Base-by-base conservation (phyloP, 345 rosid species). In the Lepidium africanum region DNA sequence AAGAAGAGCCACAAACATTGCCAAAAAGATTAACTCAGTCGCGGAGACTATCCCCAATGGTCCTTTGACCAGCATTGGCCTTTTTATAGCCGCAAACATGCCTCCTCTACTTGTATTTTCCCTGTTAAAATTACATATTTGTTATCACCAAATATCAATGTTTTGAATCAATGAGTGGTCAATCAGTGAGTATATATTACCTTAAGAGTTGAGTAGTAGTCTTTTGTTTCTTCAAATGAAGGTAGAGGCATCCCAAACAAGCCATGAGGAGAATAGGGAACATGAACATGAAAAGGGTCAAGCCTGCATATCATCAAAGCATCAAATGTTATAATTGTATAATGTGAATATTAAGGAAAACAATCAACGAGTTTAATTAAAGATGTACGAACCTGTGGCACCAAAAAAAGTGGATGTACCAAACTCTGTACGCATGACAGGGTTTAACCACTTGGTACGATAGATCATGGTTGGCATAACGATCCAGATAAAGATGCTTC, bases 21-120 rank as follows among this genome's bases (percentile, higher is more conserved):
- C n/a, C 37, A 87, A 76, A 77, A 92, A 82, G 5, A 76, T 57
- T 1, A 87, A 14, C 65, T 90, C 96, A 8, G 65, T 70, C 10
- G 74, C 69, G 1, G 95, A 80, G 43, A 89, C 93, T 50, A 92
- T 86, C 67, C 98, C 96, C 0, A 87, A 56, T 7, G 98, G 96
- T 5, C 93, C 95, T 43, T 79, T 92, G 59, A 84, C 86, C 4
- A 90, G 40, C 83, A 84, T 75, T 10, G 92, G 88, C 59, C 54
- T 79, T 78, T 42, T 86, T 84, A 74, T 23, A 12, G 61, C 67
- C 42, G 60, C 40, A 0, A 71, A 35, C 40, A 57, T 12, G 7
- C 67, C 62, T 33, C 59, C 53, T 23, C 71, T 36, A 41, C 10
- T 57, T 42, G 9, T 16, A 39, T 30, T 41, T 30, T 66, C 53